phyloP scores from a whole-genome alignment of 495 filamentous ascomycete genomes.

The Trichocladium uniseriatum region DNA sequence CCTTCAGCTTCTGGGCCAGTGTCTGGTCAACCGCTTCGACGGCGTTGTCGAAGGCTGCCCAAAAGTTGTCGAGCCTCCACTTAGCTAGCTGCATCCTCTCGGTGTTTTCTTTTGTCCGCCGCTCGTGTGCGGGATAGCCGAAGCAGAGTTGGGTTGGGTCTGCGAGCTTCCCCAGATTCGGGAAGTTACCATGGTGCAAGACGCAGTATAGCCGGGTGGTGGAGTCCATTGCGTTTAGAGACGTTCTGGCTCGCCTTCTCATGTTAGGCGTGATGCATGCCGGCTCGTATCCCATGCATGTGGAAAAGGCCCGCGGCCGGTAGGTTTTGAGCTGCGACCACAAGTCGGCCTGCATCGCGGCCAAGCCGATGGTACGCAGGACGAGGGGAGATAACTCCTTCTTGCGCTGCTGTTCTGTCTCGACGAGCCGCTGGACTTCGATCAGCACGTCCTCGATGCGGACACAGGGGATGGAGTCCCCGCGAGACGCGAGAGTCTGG shows the following conservation, averaged over 20 bases:
- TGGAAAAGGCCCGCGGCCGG: background rate
- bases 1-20: too few relatives aligned
- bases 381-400: background rate
- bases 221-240: background rate
- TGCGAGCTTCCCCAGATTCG: background rate
- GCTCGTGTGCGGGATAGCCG: background rate
- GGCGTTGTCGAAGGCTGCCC: background rate
- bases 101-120: background rate
- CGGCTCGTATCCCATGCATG: too few relatives aligned
- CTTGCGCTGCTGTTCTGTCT: background rate
- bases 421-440: background rate
- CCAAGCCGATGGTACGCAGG: background rate
- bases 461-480: too few relatives aligned
- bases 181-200: background rate
- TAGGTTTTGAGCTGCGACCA: background rate
- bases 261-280: too few relatives aligned
- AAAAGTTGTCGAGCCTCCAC: background rate
- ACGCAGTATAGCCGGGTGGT: too few relatives aligned
- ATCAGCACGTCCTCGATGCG: background rate
- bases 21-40: too few relatives aligned
- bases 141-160: background rate
- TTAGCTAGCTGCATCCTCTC: background rate
- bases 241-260: too few relatives aligned
- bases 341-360: background rate
- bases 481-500: too few relatives aligned